Percentiles rank a stretch among this genome's conserved stretches.
Evolutionary conservation across 305 asterid species (phyloP).

Genomic region (Solanum aculeatissimum): DNA sequence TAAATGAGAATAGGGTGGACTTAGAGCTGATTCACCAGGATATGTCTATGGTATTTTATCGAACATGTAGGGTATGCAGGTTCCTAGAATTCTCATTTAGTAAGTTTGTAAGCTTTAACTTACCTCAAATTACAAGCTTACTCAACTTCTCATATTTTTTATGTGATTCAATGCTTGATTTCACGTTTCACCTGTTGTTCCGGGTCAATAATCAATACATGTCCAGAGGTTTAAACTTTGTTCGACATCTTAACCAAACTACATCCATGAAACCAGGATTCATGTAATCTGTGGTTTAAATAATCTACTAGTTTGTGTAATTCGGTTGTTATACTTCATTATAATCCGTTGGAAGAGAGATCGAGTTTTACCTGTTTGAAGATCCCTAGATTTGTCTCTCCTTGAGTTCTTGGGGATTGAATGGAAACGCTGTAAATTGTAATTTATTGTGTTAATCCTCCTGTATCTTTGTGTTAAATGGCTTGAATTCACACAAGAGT

Average conservation of each 20-base stretch:
- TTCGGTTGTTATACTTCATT: background rate
- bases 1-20: background rate
- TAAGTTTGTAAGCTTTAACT: background rate
- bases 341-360: background rate
- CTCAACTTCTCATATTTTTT: background rate
- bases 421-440: background rate
- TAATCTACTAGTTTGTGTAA: background rate
- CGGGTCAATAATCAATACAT: background rate
- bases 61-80: background rate
- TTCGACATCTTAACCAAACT: background rate
- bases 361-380: background rate
- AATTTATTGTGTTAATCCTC: background rate
- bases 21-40: background rate
- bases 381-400: background rate
- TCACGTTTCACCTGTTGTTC: background rate
- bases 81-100: background rate
- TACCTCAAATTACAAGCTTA: background rate
- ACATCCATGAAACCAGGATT: background rate
- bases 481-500: background rate
- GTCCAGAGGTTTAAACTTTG: background rate
- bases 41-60: background rate
- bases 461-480: background rate
- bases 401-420: background rate
- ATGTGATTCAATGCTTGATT: background rate
- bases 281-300: background rate